Percentiles rank a stretch among this genome's conserved stretches.
phyloP scores from a whole-genome alignment of 2,329 filamentous ascomycete genomes.

The Tolypocladium tropicale region DNA sequence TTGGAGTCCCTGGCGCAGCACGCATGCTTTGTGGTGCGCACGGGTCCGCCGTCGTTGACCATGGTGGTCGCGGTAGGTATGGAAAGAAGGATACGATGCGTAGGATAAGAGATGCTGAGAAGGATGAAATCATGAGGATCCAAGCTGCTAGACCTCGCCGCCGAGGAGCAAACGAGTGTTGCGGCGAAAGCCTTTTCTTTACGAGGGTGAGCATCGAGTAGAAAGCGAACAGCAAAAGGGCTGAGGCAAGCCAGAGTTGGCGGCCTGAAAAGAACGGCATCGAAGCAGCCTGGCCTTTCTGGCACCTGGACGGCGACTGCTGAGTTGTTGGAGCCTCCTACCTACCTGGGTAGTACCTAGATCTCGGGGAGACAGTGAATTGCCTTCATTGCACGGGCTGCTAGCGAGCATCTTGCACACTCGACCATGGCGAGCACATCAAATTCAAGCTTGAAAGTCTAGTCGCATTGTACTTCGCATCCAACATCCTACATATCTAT shows the following conservation, averaged over 20 bases:
- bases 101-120: not conserved
- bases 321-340: not conserved
- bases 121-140: too few species aligned
- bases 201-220: too few species aligned
- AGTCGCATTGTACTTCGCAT: too few species aligned
- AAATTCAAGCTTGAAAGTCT: not conserved
- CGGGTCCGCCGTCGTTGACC: not conserved
- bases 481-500: too few species aligned
- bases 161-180: not conserved
- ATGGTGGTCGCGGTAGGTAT: not conserved
- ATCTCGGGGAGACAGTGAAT: too few species aligned
- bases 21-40: not conserved
- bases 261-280: not conserved
- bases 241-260: too few species aligned
- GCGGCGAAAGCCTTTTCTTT: not conserved
- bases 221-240: not conserved
- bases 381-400: too few species aligned
- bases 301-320: not conserved
- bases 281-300: not conserved
- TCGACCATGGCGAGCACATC: not conserved
- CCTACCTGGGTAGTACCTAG: too few species aligned
- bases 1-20: slow-evolving; percentile 4
- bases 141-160: not conserved
- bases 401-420: too few species aligned
- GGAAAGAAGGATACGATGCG: not conserved